phyloP scores from a whole-genome alignment of 2,329 filamentous ascomycete genomes.

The Arachnomyces sp. region DNA sequence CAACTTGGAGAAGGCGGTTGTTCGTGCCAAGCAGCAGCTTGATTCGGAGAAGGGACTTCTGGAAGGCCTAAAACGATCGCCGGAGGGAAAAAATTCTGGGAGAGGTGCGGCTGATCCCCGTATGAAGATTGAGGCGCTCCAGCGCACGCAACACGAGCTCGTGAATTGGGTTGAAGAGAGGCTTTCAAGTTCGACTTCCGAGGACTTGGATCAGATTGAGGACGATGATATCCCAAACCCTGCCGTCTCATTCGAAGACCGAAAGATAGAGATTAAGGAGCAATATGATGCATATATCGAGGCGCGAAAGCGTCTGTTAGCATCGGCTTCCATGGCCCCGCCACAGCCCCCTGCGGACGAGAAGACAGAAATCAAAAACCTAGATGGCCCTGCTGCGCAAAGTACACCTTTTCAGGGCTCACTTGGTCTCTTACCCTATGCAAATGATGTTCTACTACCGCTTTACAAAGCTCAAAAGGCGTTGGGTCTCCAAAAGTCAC shows the following conservation, averaged over 20 bases:
- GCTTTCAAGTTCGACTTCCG: slow-evolving; percentile 29
- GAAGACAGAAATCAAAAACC: not conserved
- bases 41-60: slow-evolving; percentile 29
- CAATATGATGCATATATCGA: slow-evolving; percentile 30
- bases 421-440: slow-evolving; percentile 19
- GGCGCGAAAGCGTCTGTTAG: slow-evolving; percentile 28
- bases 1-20: slow-evolving; percentile 31
- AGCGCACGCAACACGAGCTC: slow-evolving; percentile 40
- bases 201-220: slow-evolving; percentile 21
- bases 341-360: slow-evolving; percentile 11
- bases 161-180: slow-evolving; percentile 45
- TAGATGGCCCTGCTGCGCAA: slow-evolving; percentile 1
- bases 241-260: slow-evolving; percentile 21
- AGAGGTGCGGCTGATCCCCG: slow-evolving; percentile 9
- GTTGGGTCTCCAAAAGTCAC: slow-evolving; percentile 30
- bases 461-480: slow-evolving; percentile 29
- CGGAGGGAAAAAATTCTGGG: not conserved
- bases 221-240: slow-evolving; percentile 27
- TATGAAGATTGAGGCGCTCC: slow-evolving; percentile 25
- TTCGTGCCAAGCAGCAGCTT: slow-evolving; percentile 28
- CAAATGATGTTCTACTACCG: slow-evolving; percentile 25
- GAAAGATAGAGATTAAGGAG: slow-evolving; percentile 24
- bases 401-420: not conserved
- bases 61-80: slow-evolving; percentile 14
- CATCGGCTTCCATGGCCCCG: slow-evolving; percentile 28